A percentile compares a stretch with the other conserved stretches of the same genome.
Evolutionary conservation across 2,329 filamentous ascomycete species (phyloP).

Genomic region (Xylaria sp.): DNA sequence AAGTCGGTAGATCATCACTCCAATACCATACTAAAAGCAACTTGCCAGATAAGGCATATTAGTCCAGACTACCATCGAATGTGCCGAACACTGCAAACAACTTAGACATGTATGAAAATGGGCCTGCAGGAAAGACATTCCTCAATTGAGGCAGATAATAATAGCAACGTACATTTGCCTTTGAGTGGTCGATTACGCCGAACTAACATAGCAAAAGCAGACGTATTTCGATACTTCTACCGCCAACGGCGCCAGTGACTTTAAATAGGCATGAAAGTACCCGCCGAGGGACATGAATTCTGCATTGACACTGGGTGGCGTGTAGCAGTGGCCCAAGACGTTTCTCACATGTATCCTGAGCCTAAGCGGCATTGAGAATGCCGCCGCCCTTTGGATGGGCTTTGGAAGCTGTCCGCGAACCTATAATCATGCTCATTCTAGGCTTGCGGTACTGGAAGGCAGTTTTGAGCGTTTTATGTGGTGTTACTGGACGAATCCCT

Average conservation of each 20-base stretch:
- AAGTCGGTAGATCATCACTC: background rate
- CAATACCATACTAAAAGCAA: background rate
- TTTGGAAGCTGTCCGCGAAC: background rate
- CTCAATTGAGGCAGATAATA: background rate
- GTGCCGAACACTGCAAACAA: background rate
- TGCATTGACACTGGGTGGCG: background rate
- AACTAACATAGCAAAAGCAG: background rate
- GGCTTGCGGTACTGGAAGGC: background rate
- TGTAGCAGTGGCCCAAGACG: background rate
- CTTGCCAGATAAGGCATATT: background rate
- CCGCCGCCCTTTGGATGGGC: background rate
- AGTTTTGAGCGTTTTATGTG: background rate
- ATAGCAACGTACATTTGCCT: background rate
- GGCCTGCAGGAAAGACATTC: background rate
- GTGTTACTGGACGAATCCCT: background rate
- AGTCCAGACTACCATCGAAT: background rate
- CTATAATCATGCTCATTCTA: background rate
- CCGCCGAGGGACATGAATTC: background rate
- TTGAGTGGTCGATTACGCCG: background rate
- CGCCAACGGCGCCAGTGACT: background rate
- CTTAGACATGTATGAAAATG: constrained; percentile 4
- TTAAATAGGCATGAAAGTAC: background rate
- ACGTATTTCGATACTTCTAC: background rate
- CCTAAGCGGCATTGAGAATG: background rate
- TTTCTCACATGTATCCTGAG: too few relatives aligned